Evolutionary conservation across 2,329 filamentous ascomycete genomes (phyloP).

Genomic region (Calycina herbarum): DNA sequence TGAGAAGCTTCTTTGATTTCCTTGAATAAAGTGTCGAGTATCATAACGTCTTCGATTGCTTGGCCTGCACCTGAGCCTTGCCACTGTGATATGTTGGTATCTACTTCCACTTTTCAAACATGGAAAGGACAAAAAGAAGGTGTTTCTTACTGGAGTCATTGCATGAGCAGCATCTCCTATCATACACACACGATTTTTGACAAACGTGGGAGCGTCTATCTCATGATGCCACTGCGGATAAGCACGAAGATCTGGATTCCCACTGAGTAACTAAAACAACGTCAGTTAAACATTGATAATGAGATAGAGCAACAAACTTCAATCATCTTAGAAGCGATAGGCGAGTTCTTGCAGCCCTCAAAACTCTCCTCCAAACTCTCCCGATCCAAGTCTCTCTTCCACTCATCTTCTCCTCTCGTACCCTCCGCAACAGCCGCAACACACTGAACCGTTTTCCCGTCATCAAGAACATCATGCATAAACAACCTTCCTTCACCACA

Average conservation of each 20-base stretch:
- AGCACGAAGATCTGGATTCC: neutral
- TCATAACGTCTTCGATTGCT: conserved; percentile 51
- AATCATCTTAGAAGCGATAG: conserved; percentile 1
- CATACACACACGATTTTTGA: conserved; percentile 41
- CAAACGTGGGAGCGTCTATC: neutral
- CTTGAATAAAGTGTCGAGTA: conserved; percentile 45
- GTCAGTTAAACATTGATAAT: neutral
- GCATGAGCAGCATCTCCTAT: conserved; percentile 63
- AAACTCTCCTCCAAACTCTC: conserved; percentile 8
- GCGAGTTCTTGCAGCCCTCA: neutral
- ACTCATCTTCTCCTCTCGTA: neutral
- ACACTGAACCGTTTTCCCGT: conserved; percentile 10
- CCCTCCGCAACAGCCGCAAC: neutral
- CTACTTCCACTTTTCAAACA: no score
- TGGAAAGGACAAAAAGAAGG: no score
- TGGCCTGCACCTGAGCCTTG: conserved; percentile 57
- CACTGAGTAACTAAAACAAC: neutral
- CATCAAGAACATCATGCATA: conserved; percentile 7
- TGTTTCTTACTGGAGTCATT: conserved; percentile 45
- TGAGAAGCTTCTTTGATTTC: conserved; percentile 38
- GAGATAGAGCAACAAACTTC: neutral
- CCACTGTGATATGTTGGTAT: conserved; percentile 31
- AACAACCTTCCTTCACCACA: neutral
- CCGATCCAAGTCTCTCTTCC: conserved; percentile 3
- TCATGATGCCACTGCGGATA: conserved; percentile 6